These are phyloP conservation scores for Gossypium sturtianum DNA, from an alignment of 345 rosid genomes.

Conservation along the genomic window DNA sequence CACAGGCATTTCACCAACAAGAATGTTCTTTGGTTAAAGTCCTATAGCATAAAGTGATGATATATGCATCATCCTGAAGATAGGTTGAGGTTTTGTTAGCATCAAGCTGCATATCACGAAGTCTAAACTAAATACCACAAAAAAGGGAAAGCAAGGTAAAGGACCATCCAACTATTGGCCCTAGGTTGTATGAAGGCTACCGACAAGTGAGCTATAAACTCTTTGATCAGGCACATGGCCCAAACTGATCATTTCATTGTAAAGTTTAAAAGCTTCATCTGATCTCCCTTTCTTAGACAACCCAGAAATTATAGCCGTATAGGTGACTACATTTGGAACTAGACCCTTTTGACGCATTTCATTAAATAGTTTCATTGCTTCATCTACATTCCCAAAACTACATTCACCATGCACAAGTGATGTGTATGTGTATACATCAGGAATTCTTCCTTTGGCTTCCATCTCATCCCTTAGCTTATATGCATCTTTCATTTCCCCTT, in stretches of 20 bases:
- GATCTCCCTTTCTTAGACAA: conserved; percentile 75
- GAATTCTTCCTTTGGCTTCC: conserved; percentile 42
- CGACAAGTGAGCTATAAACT: conserved; percentile 64
- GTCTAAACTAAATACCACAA: neutral
- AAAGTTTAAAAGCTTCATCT: conserved; percentile 68
- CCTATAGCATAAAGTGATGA: neutral
- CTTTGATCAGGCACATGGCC: conserved; percentile 62
- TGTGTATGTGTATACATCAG: conserved; percentile 63
- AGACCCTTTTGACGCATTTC: conserved; percentile 52
- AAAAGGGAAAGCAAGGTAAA: neutral
- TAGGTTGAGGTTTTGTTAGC: conserved; percentile 3
- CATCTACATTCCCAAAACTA: conserved; percentile 49
- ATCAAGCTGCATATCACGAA: neutral
- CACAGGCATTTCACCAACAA: neutral
- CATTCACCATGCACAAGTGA: conserved; percentile 80
- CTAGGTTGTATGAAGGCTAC: conserved; percentile 45
- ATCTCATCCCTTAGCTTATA: conserved; percentile 49
- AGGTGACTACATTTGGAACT: conserved; percentile 41
- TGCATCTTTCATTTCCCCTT: conserved; percentile 63
- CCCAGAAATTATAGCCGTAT: conserved; percentile 59
- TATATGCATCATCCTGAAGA: neutral
- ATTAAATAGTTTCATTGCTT: conserved; percentile 55
- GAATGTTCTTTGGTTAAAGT: neutral
- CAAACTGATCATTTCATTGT: conserved; percentile 56
- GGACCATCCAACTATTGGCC: neutral